Percentiles rank a stretch among this genome's conserved stretches.
Evolutionary conservation across 192 early-diverging fungal genomes (phyloP).

Genomic region (Funneliformis mosseae): DNA sequence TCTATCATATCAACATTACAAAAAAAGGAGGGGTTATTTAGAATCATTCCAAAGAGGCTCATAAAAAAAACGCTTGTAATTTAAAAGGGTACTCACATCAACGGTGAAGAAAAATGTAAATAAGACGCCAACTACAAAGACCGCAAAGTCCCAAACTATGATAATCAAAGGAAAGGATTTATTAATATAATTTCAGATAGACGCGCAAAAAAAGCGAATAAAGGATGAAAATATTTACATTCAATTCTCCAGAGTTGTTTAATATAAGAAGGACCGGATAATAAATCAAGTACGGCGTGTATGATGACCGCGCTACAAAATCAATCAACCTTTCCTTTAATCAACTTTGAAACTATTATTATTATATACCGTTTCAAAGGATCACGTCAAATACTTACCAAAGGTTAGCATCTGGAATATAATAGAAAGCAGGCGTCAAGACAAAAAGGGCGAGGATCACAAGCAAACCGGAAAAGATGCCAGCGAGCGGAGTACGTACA

Average conservation of each 20-base stretch:
- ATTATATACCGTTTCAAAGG: no score
- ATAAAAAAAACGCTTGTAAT: slow-evolving; percentile 14
- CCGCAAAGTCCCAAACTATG: slow-evolving; percentile 53
- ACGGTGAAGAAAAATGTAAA: slow-evolving; percentile 64
- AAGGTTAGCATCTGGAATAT: slow-evolving; percentile 78
- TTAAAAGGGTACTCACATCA: slow-evolving; percentile 50
- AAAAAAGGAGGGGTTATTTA: no score
- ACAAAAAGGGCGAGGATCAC: slow-evolving; percentile 83
- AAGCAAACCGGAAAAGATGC: slow-evolving; percentile 74
- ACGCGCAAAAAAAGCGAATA: slow-evolving; percentile 42
- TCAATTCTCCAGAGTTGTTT: slow-evolving; percentile 68
- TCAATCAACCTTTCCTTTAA: not conserved
- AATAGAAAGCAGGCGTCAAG: slow-evolving; percentile 83
- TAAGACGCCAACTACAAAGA: slow-evolving; percentile 53
- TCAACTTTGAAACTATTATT: not conserved
- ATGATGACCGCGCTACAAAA: slow-evolving; percentile 71
- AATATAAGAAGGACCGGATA: slow-evolving; percentile 62
- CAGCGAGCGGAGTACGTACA: slow-evolving; percentile 77
- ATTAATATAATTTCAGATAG: not conserved
- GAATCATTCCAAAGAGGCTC: no score
- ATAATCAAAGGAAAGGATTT: not conserved
- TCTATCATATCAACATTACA: slow-evolving; percentile 45
- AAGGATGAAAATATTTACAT: slow-evolving; percentile 38
- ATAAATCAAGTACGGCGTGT: slow-evolving; percentile 80
- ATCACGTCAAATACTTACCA: slow-evolving; percentile 41